Evolutionary conservation across 1,139 yeast species (phyloP).

Genomic region (Lodderomyces margitis): DNA sequence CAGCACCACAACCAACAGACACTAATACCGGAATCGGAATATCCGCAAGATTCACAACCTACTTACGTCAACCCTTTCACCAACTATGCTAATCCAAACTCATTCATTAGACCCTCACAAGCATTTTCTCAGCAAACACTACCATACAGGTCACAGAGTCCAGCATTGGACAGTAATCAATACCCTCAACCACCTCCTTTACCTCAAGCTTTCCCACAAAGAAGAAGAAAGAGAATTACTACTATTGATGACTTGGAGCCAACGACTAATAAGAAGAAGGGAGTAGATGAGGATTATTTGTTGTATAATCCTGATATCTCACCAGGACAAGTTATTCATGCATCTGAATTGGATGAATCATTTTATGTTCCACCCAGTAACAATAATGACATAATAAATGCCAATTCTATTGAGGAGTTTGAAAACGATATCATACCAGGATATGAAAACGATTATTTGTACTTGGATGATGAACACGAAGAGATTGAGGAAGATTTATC

Average conservation of each 20-base stretch:
- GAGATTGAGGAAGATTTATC: slow-evolving; percentile 37
- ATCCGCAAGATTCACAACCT: slow-evolving; percentile 5
- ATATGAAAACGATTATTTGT: slow-evolving; percentile 35
- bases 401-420: slow-evolving; percentile 4
- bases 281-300: slow-evolving; percentile 37
- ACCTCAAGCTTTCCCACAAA: slow-evolving; percentile 19
- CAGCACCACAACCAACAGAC: slow-evolving; percentile 7
- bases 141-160: slow-evolving; percentile 1
- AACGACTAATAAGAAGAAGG: slow-evolving; percentile 16
- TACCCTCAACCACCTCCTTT: slow-evolving; percentile 12
- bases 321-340: slow-evolving; percentile 40
- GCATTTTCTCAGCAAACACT: slow-evolving; percentile 6
- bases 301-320: slow-evolving; percentile 44
- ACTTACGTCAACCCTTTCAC: slow-evolving; percentile 29
- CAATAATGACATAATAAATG: slow-evolving; percentile 3
- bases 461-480: slow-evolving; percentile 32
- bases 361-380: slow-evolving; percentile 26
- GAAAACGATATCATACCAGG: slow-evolving; percentile 27
- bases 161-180: not conserved
- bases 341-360: slow-evolving; percentile 25
- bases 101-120: slow-evolving; percentile 24
- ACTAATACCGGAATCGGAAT: slow-evolving; percentile 4
- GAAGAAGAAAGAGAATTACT: slow-evolving; percentile 35
- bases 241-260: slow-evolving; percentile 25
- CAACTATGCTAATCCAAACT: slow-evolving; percentile 41